Conservation (phyloP, 1,284 basidiomycete species). For the Coniferiporia sulphurascens region DNA sequence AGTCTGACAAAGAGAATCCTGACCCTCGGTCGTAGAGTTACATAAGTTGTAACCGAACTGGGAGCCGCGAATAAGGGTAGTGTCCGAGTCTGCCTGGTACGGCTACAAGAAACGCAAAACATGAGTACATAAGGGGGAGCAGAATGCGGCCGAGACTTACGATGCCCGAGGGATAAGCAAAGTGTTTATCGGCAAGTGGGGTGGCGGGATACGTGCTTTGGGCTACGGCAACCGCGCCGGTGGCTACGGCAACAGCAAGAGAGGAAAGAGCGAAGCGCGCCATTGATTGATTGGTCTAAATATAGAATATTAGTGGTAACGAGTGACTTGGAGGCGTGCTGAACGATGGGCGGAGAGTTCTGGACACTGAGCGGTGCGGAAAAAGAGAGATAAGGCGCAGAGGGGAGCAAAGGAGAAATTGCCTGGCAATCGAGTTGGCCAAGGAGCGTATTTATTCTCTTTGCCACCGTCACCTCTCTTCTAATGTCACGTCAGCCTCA, state of each 20-base stretch:
- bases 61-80: constrained; percentile 31
- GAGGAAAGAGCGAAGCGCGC: constrained; percentile 40
- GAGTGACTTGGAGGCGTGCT: constrained; percentile 9
- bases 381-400: background rate
- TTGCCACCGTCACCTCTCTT: too few relatives aligned
- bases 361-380: constrained; percentile 1
- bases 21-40: constrained; percentile 44
- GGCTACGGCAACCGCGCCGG: constrained; percentile 30
- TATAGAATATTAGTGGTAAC: constrained; percentile 9
- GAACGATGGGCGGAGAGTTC: background rate
- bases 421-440: background rate
- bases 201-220: constrained; percentile 36
- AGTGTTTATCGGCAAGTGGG: constrained; percentile 50
- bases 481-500: background rate
- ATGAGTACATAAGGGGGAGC: background rate
- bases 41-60: constrained; percentile 42
- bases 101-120: constrained; percentile 28
- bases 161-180: constrained; percentile 43
- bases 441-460: background rate
- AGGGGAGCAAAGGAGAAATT: background rate
- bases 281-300: constrained; percentile 29
- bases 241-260: constrained; percentile 34
- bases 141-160: constrained; percentile 30
- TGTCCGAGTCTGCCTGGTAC: constrained; percentile 22
- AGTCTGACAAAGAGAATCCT: constrained; percentile 45